Evolutionary conservation across 2,329 filamentous ascomycete genomes (phyloP), one percentile per base, ranked within the genome.

Genomic region (Lasiodiplodia citricola): DNA sequence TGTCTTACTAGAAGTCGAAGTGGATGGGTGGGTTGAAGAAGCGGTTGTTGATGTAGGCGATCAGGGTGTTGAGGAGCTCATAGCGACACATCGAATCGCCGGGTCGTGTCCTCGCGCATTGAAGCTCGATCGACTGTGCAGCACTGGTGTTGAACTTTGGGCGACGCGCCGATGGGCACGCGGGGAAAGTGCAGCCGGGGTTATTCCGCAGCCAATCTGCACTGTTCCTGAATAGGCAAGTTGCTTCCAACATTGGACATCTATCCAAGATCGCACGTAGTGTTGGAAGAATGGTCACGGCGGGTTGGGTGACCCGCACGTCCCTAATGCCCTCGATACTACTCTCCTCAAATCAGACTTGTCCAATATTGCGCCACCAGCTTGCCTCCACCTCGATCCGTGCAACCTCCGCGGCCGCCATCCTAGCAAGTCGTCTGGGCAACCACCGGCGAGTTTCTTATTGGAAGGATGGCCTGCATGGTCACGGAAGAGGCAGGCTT

Each of bases 81-180:
- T 76, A 79, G 55, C 78, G 75, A 73, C 78, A 79, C 78, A 80
- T 80, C 68, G 71, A 70, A 58, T 52, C 38, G 52, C n/a, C 54
- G 64, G 64, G 41, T 54, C 13, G 54, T 35, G 25, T 23, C 18
- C n/a, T 14, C 21, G 64, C 25, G 55, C 54, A 52, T 52, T 13
- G 37, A 37, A 28, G 60, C 28, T 23, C 23, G 47, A 31, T 44
- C 14, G 44, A 38, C 28, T 28, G 38, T 23, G 14, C 44, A 37
- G n/a, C n/a, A 14, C 13, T 60, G 66, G 55, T 68, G 55, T 62
- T 50, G 35, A 37, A 28, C 23, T 41, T 66, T 41, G 56, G 56
- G 55, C 57, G 66, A 63, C 66, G 66, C 66, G 66, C 66, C 57
- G 56, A 55, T 41, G 25, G 44, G 54, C 63, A 54, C 38, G 54